Conservation (phyloP, 495 filamentous ascomycete genomes). For the Neurospora sp. region DNA sequence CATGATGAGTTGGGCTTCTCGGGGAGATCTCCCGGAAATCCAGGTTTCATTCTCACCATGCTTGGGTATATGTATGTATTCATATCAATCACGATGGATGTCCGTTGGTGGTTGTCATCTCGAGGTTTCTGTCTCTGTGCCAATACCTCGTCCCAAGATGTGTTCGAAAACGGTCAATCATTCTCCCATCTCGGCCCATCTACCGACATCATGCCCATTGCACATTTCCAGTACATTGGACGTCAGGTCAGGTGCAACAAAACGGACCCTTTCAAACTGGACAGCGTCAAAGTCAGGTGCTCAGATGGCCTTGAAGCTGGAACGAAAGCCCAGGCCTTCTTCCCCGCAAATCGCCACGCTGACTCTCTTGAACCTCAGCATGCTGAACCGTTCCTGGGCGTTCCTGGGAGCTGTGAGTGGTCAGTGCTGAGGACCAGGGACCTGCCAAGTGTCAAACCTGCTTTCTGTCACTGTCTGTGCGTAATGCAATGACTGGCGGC, state of each 20-base stretch:
- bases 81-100: neutral
- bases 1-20: constrained; percentile 6
- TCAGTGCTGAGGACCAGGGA: neutral
- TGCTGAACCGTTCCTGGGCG: neutral
- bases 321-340: constrained; percentile 10
- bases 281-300: constrained; percentile 19
- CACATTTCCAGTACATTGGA: neutral
- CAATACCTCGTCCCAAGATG: neutral
- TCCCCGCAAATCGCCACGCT: constrained; percentile 26
- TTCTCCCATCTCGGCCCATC: constrained; percentile 13
- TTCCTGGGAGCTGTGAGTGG: neutral
- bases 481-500: constrained; percentile 1
- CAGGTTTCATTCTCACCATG: neutral
- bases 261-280: neutral
- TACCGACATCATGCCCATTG: constrained; percentile 4
- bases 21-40: constrained; percentile 17
- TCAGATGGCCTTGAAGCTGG: constrained; percentile 1
- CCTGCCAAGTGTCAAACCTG: constrained; percentile 2
- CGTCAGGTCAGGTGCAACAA: constrained; percentile 12
- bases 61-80: neutral
- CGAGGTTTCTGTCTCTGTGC: neutral
- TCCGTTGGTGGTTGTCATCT: neutral
- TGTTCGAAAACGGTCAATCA: neutral
- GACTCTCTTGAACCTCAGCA: neutral
- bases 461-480: neutral